Percentiles rank a stretch among this genome's conserved stretches.
These are phyloP conservation scores for Rubroshorea leprosula DNA, from an alignment of 345 rosid genomes.

Conservation along the genomic window DNA sequence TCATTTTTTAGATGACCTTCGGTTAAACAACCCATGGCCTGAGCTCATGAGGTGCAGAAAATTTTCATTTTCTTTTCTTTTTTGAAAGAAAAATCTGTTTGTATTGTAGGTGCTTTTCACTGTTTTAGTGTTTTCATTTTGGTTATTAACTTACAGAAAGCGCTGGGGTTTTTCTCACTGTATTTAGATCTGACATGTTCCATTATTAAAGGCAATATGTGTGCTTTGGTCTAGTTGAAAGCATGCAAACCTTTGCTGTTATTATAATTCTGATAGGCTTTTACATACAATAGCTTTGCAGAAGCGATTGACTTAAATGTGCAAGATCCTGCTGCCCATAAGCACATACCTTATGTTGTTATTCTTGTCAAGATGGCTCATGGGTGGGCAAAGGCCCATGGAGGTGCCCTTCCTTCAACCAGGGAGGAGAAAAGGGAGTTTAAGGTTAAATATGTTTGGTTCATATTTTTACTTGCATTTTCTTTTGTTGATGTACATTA, in stretches of 20 bases:
- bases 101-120: slow-evolving; percentile 6
- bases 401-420: slow-evolving; percentile 68
- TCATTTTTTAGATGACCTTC: slow-evolving; percentile 93
- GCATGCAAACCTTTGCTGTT: not conserved
- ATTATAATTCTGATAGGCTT: slow-evolving; percentile 20
- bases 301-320: slow-evolving; percentile 66
- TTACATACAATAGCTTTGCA: slow-evolving; percentile 48
- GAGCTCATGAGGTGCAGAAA: slow-evolving; percentile 58
- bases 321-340: slow-evolving; percentile 74
- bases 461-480: slow-evolving; percentile 15
- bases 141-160: too few relatives aligned
- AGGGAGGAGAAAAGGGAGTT: slow-evolving; percentile 85
- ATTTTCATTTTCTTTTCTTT: slow-evolving; percentile 1
- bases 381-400: slow-evolving; percentile 73
- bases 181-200: not conserved
- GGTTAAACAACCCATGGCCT: slow-evolving; percentile 94
- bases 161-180: too few relatives aligned
- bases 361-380: slow-evolving; percentile 79
- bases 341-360: slow-evolving; percentile 85
- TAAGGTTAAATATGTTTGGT: slow-evolving; percentile 46
- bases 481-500: slow-evolving; percentile 16
- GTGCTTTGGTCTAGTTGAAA: slow-evolving; percentile 2
- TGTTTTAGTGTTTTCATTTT: not conserved
- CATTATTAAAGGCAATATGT: not conserved
- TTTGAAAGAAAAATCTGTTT: not conserved